Base-by-base conservation (phyloP, 2,329 filamentous ascomycete genomes). In the Aschersonia sp. region DNA sequence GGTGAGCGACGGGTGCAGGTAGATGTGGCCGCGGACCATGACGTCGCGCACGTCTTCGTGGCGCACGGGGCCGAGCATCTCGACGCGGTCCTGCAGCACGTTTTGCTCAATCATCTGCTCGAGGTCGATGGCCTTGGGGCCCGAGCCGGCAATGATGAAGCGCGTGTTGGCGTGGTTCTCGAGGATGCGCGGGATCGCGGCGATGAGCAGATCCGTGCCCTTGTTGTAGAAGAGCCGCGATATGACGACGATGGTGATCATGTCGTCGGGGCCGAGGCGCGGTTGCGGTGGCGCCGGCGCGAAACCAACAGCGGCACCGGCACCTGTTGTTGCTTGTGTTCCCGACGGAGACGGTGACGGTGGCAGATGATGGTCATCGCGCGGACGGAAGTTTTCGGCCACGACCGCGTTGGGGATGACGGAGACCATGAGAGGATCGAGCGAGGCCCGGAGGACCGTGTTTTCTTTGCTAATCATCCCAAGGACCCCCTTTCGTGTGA, bases 211-310 rank as follows among this genome's bases (percentile, higher is more conserved):
- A 62, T 98, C 94, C 1, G 87, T 97, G 50, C 92, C 92, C 63
- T 98, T 98, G 67, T 98, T 98, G 67, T 97, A 97, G 66, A 97
- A 98, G 1, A 98, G 79, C 22, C 92, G 87, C 7, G 89, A 96
- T 52, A 98, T 94, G 22, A 98, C 90, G 2, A 98, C 87, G 50
- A 98, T 96, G 6, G 88, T 96, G 57, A 98, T 90, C 9, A 81
- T 84, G 57, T 96, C 90, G 53, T 87, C 75, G 0, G 88, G 86
- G 0, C 85, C 85, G 3, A 94, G 75, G 6, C 79, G 79, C 47
- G 81, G 81, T 4, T 80, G 78, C 0, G 80, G 22, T 22, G 22
- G 22, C 22, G 22, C 22, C 22, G 22, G 74, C 5, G 69, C 65
- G 55, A 42, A 42, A n/a, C 40, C 40, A 8, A 39, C 35, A 12